These are phyloP conservation scores for Debaryomyces nepalensis DNA, from an alignment of 1,139 yeast species.

Conservation along the genomic window DNA sequence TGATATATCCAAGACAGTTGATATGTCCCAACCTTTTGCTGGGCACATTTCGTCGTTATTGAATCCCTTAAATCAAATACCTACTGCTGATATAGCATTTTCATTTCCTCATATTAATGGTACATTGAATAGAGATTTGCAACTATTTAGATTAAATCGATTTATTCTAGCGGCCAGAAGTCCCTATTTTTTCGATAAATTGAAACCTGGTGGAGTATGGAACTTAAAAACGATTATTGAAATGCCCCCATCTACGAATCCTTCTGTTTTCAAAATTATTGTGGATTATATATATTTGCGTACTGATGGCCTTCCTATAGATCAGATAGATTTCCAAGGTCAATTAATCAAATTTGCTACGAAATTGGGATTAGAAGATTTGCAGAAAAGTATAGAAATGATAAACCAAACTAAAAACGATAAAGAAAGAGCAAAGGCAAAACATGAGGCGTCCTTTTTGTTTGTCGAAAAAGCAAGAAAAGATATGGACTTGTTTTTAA, in stretches of 20 bases:
- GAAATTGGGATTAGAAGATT: constrained; percentile 38
- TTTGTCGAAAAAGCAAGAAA: constrained; percentile 53
- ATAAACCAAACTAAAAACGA: constrained; percentile 20
- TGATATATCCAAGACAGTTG: constrained; percentile 72
- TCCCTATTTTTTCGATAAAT: constrained; percentile 29
- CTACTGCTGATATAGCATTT: constrained; percentile 45
- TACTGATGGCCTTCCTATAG: constrained; percentile 33
- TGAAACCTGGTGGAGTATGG: constrained; percentile 34
- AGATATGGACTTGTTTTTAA: constrained; percentile 48
- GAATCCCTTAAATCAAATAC: constrained; percentile 30
- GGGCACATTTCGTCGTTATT: constrained; percentile 63
- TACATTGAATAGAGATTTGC: constrained; percentile 17
- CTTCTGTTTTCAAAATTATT: constrained; percentile 39
- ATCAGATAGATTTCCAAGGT: constrained; percentile 30
- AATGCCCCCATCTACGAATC: constrained; percentile 28
- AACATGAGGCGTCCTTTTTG: constrained; percentile 48
- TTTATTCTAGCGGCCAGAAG: constrained; percentile 48
- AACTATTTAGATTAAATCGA: constrained; percentile 37
- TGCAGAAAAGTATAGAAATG: constrained; percentile 35
- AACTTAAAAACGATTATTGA: constrained; percentile 23
- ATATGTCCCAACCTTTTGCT: constrained; percentile 74
- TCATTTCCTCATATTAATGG: constrained; percentile 28
- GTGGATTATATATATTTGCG: constrained; percentile 58
- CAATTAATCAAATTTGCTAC: constrained; percentile 38
- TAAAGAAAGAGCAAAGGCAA: constrained; percentile 42